Conservation (phyloP, 139 green algal species). For the Picochlorum costavermella region DNA sequence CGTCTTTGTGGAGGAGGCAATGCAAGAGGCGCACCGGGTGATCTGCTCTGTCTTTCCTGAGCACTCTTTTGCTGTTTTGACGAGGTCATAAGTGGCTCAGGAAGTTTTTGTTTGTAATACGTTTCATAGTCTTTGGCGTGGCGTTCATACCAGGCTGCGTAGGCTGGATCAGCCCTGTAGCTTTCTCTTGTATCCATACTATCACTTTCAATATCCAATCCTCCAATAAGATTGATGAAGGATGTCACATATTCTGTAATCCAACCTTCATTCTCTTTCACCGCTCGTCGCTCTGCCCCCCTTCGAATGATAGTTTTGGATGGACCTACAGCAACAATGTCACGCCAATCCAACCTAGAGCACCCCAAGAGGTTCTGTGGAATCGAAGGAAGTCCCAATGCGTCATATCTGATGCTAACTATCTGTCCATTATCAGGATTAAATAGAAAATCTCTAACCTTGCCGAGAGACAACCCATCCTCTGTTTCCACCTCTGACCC, state of each 20-base stretch:
- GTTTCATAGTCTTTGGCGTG: conserved; percentile 12
- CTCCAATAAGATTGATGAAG: conserved; percentile 9
- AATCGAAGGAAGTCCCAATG: conserved; percentile 57
- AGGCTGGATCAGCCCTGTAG: conserved; percentile 12
- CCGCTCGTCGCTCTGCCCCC: conserved; percentile 11
- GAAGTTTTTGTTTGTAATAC: conserved; percentile 2
- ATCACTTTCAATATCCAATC: conserved; percentile 2
- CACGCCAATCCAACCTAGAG: conserved; percentile 29
- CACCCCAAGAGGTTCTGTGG: conserved; percentile 53
- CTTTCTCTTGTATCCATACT: not conserved
- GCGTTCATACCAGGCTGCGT: conserved; percentile 22
- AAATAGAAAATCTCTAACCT: conserved; percentile 68
- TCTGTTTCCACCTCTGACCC: conserved; percentile 53
- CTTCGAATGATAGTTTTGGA: conserved; percentile 10
- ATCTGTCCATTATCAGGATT: conserved; percentile 59
- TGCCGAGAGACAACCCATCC: conserved; percentile 44
- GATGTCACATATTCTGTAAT: conserved; percentile 5
- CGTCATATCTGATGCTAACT: conserved; percentile 51
- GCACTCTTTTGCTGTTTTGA: not conserved
- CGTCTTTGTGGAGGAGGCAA: conserved; percentile 19
- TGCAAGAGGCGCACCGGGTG: conserved; percentile 1
- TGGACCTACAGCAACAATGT: conserved; percentile 19
- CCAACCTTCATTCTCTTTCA: conserved; percentile 26
- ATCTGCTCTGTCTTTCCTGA: not conserved
- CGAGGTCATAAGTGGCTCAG: not conserved